Evolutionary conservation across 805 yeast species (phyloP), one percentile per base, ranked within the genome.

Genomic region (Yarrowia bubula): DNA sequence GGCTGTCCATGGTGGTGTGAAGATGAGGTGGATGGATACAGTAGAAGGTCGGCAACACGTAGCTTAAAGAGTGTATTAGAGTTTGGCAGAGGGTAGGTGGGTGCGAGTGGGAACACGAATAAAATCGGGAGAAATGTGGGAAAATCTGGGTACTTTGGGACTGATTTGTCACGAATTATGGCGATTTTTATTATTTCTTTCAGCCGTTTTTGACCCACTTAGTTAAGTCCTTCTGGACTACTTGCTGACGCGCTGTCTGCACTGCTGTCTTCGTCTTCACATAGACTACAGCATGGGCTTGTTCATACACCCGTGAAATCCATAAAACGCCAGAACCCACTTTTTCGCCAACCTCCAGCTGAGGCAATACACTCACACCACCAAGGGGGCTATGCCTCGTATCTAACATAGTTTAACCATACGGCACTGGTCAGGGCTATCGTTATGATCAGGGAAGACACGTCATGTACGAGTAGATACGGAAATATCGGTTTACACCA

Each of bases 311-410:
- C 28, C 28, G 28, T 22, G 5, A 22, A 22, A 22, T 22, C 3
- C 28, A 22, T 22, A 22, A 22, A 22, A 22, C 3, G 28, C 28
- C 28, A 22, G 3, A 22, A 22, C 28, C 28, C 28, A 3, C 28
- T 22, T 22, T n/a, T n/a, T n/a, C n/a, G n/a, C n/a, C n/a, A n/a
- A n/a, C n/a, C n/a, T n/a, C n/a, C n/a, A n/a, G 28, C 28, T 22
- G 28, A 22, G 28, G 28, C 28, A 22, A 22, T 22, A 22, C 28
- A 22, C 28, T 22, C 28, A 22, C 28, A 22, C 28, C 22, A 4
- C 39, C 53, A 47, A 32, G 53, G 53, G 53, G 53, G 53, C 53
- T 47, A 47, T 47, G 53, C 39, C 32, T 47, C 53, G 53, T 47
- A 47, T 47, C 32, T 33, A 5, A 18, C 15, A 46, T 46, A 47